A percentile compares a stretch with the other conserved stretches of the same genome.
These are phyloP conservation scores for Trichothecium roseum DNA, from an alignment of 2,329 filamentous ascomycete genomes.

Conservation along the genomic window DNA sequence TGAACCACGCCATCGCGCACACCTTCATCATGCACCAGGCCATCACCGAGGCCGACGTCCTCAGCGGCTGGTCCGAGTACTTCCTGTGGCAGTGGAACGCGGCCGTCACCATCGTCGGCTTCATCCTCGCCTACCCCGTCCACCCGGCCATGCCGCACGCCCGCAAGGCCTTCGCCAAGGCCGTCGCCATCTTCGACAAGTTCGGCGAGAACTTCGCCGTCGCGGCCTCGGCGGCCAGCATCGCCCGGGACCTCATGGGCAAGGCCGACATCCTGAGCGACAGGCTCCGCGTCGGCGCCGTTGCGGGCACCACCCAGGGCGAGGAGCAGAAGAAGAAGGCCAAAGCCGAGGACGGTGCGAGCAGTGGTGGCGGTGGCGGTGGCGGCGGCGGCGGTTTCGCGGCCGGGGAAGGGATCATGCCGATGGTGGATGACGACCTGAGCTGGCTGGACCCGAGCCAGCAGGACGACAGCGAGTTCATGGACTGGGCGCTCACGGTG, in stretches of 20 bases:
- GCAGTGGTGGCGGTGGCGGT: background rate
- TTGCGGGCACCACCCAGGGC: background rate
- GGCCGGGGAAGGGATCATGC: background rate
- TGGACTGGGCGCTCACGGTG: conserved; percentile 16
- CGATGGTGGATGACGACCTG: conserved; percentile 5
- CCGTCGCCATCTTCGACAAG: conserved; percentile 24
- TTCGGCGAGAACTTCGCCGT: conserved; percentile 28
- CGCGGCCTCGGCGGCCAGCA: conserved; percentile 22
- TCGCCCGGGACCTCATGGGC: conserved; percentile 19
- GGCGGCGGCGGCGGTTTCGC: conserved; percentile 6
- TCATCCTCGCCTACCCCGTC: conserved; percentile 18
- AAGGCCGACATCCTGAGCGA: conserved; percentile 12
- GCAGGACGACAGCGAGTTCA: conserved; percentile 11
- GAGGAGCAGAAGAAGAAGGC: background rate
- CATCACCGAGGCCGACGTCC: conserved; percentile 13
- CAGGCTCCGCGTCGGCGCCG: conserved; percentile 1
- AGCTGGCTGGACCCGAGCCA: conserved; percentile 13
- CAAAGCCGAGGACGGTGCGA: background rate
- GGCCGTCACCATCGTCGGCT: conserved; percentile 21
- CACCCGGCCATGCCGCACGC: conserved; percentile 11
- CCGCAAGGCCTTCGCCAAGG: conserved; percentile 19
- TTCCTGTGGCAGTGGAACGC: conserved; percentile 17
- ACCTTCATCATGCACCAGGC: conserved; percentile 17
- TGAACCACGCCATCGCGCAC: conserved; percentile 15
- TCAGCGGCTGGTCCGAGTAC: conserved; percentile 17